Evolutionary conservation across 306 rosid genomes (phyloP), one percentile per base, ranked within the genome.

Genomic region (Acacia crassicarpa): DNA sequence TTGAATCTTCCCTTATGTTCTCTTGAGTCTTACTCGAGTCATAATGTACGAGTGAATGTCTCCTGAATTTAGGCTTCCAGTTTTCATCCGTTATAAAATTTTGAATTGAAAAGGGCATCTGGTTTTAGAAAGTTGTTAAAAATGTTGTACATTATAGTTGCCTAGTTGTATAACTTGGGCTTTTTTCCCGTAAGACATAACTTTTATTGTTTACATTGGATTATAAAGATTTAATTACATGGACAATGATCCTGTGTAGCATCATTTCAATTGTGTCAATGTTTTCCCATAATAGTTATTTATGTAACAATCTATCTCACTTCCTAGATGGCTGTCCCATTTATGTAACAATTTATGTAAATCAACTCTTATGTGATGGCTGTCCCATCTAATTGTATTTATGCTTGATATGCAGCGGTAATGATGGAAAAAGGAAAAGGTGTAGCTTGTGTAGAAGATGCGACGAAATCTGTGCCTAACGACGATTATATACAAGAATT

Each of bases 341-440:
- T 8, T 13, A 19, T 53, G 59, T n/a, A n/a, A n/a, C n/a, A n/a
- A 30, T 25, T 76, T 58, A 67, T 58, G 43, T 22, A 14, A 27
- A 46, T 59, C 40, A 67, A 73, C 72, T 44, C 49, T 49, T 61
- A 25, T 25, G 14, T 81, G 61, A 74, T 48, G 16, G 13, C 48
- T 38, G 63, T 68, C 67, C 49, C 33, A 73, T 67, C 56, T 62
- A 56, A 12, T 25, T 74, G 80, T 67, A 59, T 72, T 83, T 58
- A 6, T 72, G 76, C 58, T 30, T 71, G 8, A 61, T 75, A 30
- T n/a, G 76, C 6, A 27, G 27, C 27, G 27, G 27, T 27, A 27
- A 27, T 27, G 27, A 27, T 1, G 1, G 27, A 27, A 27, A 27
- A 27, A 27, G 27, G 27, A 27, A 27, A 27, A 27, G 27, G 27